Percentiles rank a stretch among this genome's conserved stretches.
These are phyloP conservation scores for Termitomyces sp. DNA, from an alignment of 768 basidiomycete genomes.

Conservation along the genomic window DNA sequence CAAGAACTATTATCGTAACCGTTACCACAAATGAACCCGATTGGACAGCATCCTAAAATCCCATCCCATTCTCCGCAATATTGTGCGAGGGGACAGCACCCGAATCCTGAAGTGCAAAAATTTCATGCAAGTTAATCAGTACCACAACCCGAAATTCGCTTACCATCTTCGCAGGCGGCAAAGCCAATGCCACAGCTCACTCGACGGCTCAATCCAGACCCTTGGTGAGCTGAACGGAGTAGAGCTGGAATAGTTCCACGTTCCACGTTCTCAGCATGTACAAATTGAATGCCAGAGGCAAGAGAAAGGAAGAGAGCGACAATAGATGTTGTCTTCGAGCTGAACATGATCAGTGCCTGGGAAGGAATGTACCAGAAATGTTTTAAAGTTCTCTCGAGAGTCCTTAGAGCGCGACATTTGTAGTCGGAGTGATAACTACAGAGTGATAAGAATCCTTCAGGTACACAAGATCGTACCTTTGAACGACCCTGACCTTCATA, in stretches of 20 bases:
- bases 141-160: not conserved
- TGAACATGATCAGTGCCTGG: not conserved
- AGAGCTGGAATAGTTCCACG: not conserved
- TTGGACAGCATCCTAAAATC: conserved; percentile 18
- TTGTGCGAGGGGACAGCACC: conserved; percentile 16
- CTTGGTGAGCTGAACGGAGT: not conserved
- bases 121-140: not conserved
- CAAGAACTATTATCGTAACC: conserved; percentile 11
- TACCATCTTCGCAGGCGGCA: conserved; percentile 2
- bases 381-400: not conserved
- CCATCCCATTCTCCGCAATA: conserved; percentile 21
- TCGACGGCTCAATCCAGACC: not conserved
- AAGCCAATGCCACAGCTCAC: not conserved
- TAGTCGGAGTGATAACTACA: no score
- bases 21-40: conserved; percentile 14
- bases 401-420: not conserved
- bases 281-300: not conserved
- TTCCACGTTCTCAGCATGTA: not conserved
- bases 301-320: not conserved
- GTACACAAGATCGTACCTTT: not conserved
- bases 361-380: not conserved
- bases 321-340: not conserved
- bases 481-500: not conserved
- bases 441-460: conserved; percentile 1
- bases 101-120: conserved; percentile 7